These are phyloP conservation scores for Ogataea sp. DNA, from an alignment of 805 yeast species.

Conservation along the genomic window DNA sequence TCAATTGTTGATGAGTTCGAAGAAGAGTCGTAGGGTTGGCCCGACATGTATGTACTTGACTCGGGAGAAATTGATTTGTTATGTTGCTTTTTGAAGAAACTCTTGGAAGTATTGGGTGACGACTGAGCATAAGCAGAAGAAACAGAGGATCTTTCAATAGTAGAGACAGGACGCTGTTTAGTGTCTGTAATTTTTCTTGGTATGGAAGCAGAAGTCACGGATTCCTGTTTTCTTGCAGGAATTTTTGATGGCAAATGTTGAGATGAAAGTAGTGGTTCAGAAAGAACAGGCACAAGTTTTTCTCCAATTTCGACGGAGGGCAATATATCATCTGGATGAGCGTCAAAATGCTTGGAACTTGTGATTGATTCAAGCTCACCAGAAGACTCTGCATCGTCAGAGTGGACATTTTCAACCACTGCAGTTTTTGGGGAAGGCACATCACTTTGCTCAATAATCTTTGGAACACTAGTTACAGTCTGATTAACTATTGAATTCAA, in stretches of 20 bases:
- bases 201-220: neutral
- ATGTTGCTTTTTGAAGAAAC: slow-evolving; percentile 58
- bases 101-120: slow-evolving; percentile 30
- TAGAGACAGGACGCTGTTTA: slow-evolving; percentile 28
- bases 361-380: slow-evolving; percentile 1
- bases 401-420: neutral
- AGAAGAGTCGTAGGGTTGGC: neutral
- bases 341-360: neutral
- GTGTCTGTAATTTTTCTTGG: neutral
- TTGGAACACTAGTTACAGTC: slow-evolving; percentile 11
- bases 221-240: neutral
- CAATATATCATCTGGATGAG: no score
- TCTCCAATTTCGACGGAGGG: no score
- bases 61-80: slow-evolving; percentile 57
- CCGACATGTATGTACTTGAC: slow-evolving; percentile 31
- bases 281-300: slow-evolving; percentile 27
- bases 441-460: slow-evolving; percentile 11
- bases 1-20: slow-evolving; percentile 5
- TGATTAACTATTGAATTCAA: slow-evolving; percentile 2
- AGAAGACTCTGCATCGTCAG: neutral
- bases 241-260: neutral
- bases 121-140: slow-evolving; percentile 10
- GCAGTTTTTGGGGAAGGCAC: neutral
- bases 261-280: slow-evolving; percentile 23
- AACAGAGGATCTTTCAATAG: slow-evolving; percentile 25